A percentile compares a stretch with the other conserved stretches of the same genome.
These are phyloP conservation scores for Microthlaspi erraticum DNA, from an alignment of 345 rosid genomes.

Conservation along the genomic window DNA sequence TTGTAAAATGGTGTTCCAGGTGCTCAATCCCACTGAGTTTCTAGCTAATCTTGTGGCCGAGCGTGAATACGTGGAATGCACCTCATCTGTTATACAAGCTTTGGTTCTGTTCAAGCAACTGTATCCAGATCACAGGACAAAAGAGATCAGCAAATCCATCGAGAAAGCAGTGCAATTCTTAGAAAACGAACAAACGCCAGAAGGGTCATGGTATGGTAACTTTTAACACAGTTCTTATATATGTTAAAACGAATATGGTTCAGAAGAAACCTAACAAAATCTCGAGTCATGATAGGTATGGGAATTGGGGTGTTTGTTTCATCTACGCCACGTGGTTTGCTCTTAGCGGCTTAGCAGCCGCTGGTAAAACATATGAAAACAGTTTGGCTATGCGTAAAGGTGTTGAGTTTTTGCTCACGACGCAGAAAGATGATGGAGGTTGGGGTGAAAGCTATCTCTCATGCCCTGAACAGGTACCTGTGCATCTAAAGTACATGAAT, in stretches of 20 bases:
- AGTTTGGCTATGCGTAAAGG: conserved; percentile 48
- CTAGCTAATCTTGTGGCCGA: conserved; percentile 48
- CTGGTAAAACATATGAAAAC: conserved; percentile 50
- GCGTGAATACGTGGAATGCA: conserved; percentile 59
- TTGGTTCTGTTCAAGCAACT: conserved; percentile 50
- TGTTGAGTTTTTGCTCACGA: conserved; percentile 49
- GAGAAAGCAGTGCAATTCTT: conserved; percentile 44
- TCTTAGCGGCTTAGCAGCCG: conserved; percentile 49
- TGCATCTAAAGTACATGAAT: background rate
- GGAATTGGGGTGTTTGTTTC: conserved; percentile 56
- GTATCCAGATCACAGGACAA: conserved; percentile 50
- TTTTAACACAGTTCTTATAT: background rate
- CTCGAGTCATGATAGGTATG: conserved; percentile 44
- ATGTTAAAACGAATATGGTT: background rate
- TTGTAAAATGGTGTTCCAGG: conserved; percentile 39
- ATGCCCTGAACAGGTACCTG: conserved; percentile 53
- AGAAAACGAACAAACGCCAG: conserved; percentile 45
- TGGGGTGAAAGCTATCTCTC: conserved; percentile 70
- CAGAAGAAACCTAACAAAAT: background rate
- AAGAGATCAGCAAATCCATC: conserved; percentile 49
- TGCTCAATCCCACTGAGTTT: conserved; percentile 57
- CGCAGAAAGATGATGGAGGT: conserved; percentile 60
- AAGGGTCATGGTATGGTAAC: conserved; percentile 55
- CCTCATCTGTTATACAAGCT: conserved; percentile 46
- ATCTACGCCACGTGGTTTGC: conserved; percentile 61